Base-by-base conservation (phyloP, 106 monocot genomes). In the Platanthera zijinensis region DNA sequence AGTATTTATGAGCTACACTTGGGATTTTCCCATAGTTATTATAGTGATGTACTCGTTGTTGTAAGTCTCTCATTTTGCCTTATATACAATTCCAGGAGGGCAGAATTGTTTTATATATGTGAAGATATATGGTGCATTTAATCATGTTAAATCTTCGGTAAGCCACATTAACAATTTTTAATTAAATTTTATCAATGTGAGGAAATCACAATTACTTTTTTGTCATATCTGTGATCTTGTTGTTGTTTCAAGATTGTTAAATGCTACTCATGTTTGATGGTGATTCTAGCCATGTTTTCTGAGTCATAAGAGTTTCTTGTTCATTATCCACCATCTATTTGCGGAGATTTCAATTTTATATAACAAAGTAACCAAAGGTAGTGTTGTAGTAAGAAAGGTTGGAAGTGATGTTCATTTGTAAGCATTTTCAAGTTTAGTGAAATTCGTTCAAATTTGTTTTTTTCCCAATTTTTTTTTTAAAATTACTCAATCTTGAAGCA, bases 111-210 rank as follows among this genome's bases (percentile, higher is more conserved):
- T 79, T 72, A 84, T 95, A 82, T 90, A 87, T 85, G 90, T 84
- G 48, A 90, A 96, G 82, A 90, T 96, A 45, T 90, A 84, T 81
- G 96, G 92, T 76, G 96, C 83, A 75, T 96, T 93, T 90, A 89
- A 90, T 73, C 87, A n/a, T 73, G 90, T 96, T 69, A 84, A 80
- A 78, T 87, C 90, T 83, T 90, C 96, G 30, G 92, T 96, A 86
- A 54, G 90, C 83, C 75, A 57, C 46, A 46, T 81, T 47, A 6
- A 73, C 74, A 3, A 71, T n/a, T 8, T 17, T 52, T 8, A 50
- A 13, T 77, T 64, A 10, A 22, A 64, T 10, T 67, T 67, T 70
- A 9, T 70, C 9, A 66, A 74, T 66, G 39, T 10, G 14, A 68
- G 14, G 57, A 70, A 11, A 49, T 83, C 77, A 83, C 57, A 10